Evolutionary conservation across 192 early-diverging fungal species (phyloP).

Genomic region (Coemansia sp.): DNA sequence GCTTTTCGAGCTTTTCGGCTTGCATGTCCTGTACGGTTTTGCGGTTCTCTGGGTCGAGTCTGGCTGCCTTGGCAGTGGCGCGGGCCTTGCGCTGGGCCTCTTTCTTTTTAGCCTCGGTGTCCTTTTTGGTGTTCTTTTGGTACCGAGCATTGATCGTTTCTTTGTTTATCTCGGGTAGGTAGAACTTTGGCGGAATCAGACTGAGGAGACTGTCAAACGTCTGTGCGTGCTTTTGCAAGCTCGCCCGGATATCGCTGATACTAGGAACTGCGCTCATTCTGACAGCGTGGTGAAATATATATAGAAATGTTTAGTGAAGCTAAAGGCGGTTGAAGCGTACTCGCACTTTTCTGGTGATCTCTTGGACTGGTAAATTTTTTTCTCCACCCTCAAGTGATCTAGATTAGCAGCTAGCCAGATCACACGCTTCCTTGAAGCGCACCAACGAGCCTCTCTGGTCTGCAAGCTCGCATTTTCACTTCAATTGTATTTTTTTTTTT

Average conservation of each 20-base stretch:
- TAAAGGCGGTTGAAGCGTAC: neutral
- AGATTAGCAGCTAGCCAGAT: neutral
- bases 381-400: neutral
- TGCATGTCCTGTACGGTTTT: constrained; percentile 73
- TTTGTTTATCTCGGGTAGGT: constrained; percentile 67
- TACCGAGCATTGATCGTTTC: constrained; percentile 51
- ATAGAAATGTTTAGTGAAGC: neutral
- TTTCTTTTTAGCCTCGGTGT: constrained; percentile 83
- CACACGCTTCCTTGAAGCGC: neutral
- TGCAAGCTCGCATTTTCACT: neutral
- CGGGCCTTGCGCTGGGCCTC: constrained; percentile 81
- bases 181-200: constrained; percentile 82
- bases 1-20: constrained; percentile 54
- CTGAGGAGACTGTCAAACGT: constrained; percentile 75
- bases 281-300: neutral
- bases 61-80: constrained; percentile 22
- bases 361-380: neutral
- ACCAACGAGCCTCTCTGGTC: neutral
- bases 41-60: constrained; percentile 80
- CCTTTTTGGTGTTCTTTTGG: constrained; percentile 82
- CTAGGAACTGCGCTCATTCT: constrained; percentile 16
- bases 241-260: constrained; percentile 53
- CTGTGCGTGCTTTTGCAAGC: constrained; percentile 62
- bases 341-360: neutral
- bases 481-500: neutral